Percentiles rank a stretch among this genome's conserved stretches.
These are phyloP conservation scores for Cadophora sp. DNA, from an alignment of 2,329 filamentous ascomycete genomes.

Conservation along the genomic window DNA sequence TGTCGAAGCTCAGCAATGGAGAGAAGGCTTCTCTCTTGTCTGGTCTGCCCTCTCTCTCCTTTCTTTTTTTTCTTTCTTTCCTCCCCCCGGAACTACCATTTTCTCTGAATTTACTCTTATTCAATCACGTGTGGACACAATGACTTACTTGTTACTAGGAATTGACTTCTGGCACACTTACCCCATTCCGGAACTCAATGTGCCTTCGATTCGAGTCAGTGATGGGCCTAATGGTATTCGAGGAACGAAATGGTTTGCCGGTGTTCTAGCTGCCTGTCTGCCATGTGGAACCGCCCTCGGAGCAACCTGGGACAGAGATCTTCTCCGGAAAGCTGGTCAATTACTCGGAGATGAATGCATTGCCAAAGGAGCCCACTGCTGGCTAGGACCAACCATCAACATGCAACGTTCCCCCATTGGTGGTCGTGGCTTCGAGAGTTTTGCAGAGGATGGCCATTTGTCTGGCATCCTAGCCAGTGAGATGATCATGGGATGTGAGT, in stretches of 20 bases:
- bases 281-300: slow-evolving; percentile 64
- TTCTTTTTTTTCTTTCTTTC: not conserved
- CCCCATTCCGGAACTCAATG: slow-evolving; percentile 62
- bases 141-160: slow-evolving; percentile 47
- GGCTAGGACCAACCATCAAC: slow-evolving; percentile 66
- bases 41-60: slow-evolving; percentile 44
- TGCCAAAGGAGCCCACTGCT: slow-evolving; percentile 55
- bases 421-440: slow-evolving; percentile 65
- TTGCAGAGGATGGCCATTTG: slow-evolving; percentile 64
- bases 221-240: slow-evolving; percentile 75
- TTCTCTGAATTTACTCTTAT: not conserved
- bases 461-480: slow-evolving; percentile 60
- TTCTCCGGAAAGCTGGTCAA: slow-evolving; percentile 57
- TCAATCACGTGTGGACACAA: not conserved
- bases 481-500: slow-evolving; percentile 61
- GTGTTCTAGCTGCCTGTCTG: slow-evolving; percentile 64
- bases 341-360: slow-evolving; percentile 60
- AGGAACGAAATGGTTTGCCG: slow-evolving; percentile 72
- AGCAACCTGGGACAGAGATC: slow-evolving; percentile 61
- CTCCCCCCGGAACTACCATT: not conserved
- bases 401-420: slow-evolving; percentile 67
- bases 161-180: slow-evolving; percentile 76
- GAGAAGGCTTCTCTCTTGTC: slow-evolving; percentile 60
- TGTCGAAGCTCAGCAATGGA: slow-evolving; percentile 56
- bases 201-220: slow-evolving; percentile 69